Evolutionary conservation across 768 basidiomycete species (phyloP).

Genomic region (Cystobasidium onofrii): DNA sequence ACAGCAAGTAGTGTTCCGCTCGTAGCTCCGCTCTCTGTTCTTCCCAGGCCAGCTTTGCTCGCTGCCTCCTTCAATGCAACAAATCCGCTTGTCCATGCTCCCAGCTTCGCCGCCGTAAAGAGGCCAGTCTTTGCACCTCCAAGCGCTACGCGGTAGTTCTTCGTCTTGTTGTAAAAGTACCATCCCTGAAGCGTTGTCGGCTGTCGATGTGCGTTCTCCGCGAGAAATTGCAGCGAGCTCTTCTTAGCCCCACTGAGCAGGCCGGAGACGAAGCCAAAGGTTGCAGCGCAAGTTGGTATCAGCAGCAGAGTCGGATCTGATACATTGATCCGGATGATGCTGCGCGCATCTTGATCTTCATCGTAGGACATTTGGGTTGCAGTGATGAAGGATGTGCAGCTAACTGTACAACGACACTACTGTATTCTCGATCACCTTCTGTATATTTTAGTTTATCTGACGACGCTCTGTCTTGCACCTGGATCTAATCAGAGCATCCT

Average conservation of each 20-base stretch:
- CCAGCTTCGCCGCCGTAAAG: slow-evolving; percentile 15
- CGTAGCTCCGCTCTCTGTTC: neutral
- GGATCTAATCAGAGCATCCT: slow-evolving; percentile 9
- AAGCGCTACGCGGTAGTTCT: slow-evolving; percentile 72
- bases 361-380: neutral
- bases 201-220: slow-evolving; percentile 83
- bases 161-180: slow-evolving; percentile 95
- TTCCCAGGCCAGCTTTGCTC: neutral
- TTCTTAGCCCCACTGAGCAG: slow-evolving; percentile 59
- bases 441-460: too few species aligned
- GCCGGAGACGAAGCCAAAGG: slow-evolving; percentile 40
- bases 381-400: neutral
- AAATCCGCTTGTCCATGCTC: slow-evolving; percentile 26
- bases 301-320: slow-evolving; percentile 14
- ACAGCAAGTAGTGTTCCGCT: slow-evolving; percentile 4
- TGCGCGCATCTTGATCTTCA: neutral
- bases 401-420: neutral
- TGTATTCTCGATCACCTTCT: too few species aligned
- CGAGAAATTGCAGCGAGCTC: slow-evolving; percentile 70
- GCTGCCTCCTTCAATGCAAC: slow-evolving; percentile 22
- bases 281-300: slow-evolving; percentile 10
- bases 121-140: slow-evolving; percentile 25
- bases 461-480: too few species aligned
- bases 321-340: slow-evolving; percentile 2
- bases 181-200: slow-evolving; percentile 80